Evolutionary conservation across 306 rosid species (phyloP), one percentile per base, ranked within the genome.

Genomic region (Psophocarpus tetragonolobus): DNA sequence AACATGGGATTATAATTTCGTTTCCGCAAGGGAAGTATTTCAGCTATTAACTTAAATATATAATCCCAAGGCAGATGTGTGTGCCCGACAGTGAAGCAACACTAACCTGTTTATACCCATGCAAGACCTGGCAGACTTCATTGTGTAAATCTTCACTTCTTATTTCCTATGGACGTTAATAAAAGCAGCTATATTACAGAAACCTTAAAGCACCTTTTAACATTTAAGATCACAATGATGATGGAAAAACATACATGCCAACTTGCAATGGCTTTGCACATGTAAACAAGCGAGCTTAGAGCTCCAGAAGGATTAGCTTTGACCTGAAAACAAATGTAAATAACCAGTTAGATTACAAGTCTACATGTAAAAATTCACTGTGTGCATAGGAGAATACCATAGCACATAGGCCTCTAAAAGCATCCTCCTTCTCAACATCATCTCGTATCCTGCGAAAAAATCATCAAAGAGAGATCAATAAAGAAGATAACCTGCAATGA

Each of bases 221-320:
- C 21, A 69, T 51, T 18, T 72, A 56, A 56, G 60, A 77, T 6
- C 78, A 76, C 41, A 23, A 45, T 11, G 36, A 26, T 13, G 38
- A 26, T 18, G 56, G 69, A 27, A 82, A 84, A 73, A 75, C 99
- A 84, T 91, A 96, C 99, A 80, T 96, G 92, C 99, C 99, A 96
- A 88, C 99, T 96, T 74, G 98, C 99, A 84, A 96, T 90, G 38
- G 99, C 99, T 87, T 85, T 89, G 87, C 96, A 96, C 89, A 96
- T 82, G 80, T 74, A 84, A 57, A 89, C 78, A 45, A 96, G 90
- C 8, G 98, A 96, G 75, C 86, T 89, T 73, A 96, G 57, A 78
- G 94, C 97, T 71, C 99, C 98, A 3, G 99, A 87, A 9, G 99
- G 99, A 90, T 96, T 91, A 85, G 89, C 81, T 86, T 87, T 91